Base-by-base conservation (phyloP, 352 stramenopile species). In the Stephanocyclus meneghinianus region DNA sequence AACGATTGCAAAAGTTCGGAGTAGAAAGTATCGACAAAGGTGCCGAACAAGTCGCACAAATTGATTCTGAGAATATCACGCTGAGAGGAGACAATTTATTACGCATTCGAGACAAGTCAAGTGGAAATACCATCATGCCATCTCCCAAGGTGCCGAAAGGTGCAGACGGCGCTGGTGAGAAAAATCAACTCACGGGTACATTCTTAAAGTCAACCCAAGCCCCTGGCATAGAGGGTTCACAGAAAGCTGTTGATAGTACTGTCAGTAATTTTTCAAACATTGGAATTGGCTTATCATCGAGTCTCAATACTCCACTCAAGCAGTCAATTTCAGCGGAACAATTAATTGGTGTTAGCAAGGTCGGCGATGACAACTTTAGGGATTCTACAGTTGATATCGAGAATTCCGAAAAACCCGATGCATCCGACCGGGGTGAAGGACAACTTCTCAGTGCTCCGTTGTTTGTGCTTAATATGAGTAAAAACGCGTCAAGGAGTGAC, bases 71-170 rank as follows among this genome's bases (percentile, higher is more conserved):
- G 3, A 8, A 40, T 40, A 40, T 40, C 7, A 0, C 35, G 35
- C 35, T 40, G 35, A 40, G 7, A 40, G 35, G 35, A 26, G 26
- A 56, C 0, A 2, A 21, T 29, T 26, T n/a, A 56, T 21, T 21
- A 21, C 11, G 11, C 37, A 16, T 35, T 29, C 29, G 30, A 9
- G 2, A 35, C 5, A 40, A 53, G 45, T 7, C 15, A 16, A 37
- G 6, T 8, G 60, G 11, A 11, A 57, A 40, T n/a, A 32, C 30
- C 2, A 8, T 42, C n/a, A 64, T 64, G 55, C 21, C 56, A 69
- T 73, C 47, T 40, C 65, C 18, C 18, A 15, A 44, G 63, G 65
- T 59, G 18, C 50, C 50, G 18, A 59, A 59, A 59, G n/a, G 50
- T 59, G 50, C 50, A 11, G 50, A n/a, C 18, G 26, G 4, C 35